A percentile compares a stretch with the other conserved stretches of the same genome.
Evolutionary conservation across 768 basidiomycete species (phyloP).

Genomic region (Melanogaster broomeanus): DNA sequence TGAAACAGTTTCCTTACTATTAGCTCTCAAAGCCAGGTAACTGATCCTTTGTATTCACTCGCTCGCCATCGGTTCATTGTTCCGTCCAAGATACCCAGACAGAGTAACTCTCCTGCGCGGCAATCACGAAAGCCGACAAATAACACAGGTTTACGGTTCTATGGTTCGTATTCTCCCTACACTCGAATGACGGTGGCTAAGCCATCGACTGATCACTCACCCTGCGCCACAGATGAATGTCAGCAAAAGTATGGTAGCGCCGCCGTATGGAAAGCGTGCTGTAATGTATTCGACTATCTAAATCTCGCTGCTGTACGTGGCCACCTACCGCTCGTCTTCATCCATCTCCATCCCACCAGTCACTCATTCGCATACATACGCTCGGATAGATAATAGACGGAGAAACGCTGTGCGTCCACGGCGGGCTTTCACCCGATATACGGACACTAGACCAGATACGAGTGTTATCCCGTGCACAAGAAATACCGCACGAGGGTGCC

Average conservation of each 20-base stretch:
- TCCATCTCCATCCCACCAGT: background rate
- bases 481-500: conserved; percentile 98
- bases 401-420: conserved; percentile 90
- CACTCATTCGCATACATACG: background rate
- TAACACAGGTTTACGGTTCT: conserved; percentile 99
- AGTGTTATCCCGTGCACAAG: conserved; percentile 91
- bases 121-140: conserved; percentile 96
- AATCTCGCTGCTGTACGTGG: conserved; percentile 86
- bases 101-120: conserved; percentile 89
- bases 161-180: conserved; percentile 52
- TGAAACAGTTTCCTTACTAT: conserved; percentile 88
- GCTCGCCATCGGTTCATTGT: conserved; percentile 7
- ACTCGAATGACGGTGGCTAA: background rate
- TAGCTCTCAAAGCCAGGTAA: conserved; percentile 88
- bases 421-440: conserved; percentile 94
- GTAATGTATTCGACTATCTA: conserved; percentile 93
- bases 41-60: conserved; percentile 10
- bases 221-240: conserved; percentile 72
- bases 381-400: conserved; percentile 85
- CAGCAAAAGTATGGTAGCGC: conserved; percentile 97
- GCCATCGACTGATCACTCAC: background rate
- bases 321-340: background rate
- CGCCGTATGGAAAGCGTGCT: conserved; percentile 96
- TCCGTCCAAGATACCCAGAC: conserved; percentile 76
- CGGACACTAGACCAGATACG: conserved; percentile 93